Percentiles rank a stretch among this genome's conserved stretches.
phyloP scores from a whole-genome alignment of 495 filamentous ascomycete species.

The Aspergillus ellipticus region DNA sequence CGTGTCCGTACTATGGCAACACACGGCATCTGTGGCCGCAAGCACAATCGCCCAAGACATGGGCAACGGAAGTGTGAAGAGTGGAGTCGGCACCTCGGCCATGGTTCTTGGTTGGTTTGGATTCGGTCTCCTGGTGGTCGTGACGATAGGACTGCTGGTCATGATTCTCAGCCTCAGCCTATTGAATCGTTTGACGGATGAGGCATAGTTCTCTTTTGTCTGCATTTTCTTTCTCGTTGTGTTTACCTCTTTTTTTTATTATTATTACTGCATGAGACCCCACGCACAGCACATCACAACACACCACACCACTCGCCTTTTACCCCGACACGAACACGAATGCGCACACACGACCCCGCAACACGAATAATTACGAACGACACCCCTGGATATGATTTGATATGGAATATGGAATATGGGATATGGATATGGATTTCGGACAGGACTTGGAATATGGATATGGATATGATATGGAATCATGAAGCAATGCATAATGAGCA shows the following conservation, averaged over 20 bases:
- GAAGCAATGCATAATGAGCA: not conserved
- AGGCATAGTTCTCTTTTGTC: slow-evolving; percentile 26
- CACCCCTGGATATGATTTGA: not conserved
- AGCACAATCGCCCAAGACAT: slow-evolving; percentile 90
- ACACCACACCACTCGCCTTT: slow-evolving; percentile 8
- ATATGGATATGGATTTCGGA: not conserved
- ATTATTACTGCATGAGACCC: slow-evolving; percentile 13
- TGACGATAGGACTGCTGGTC: slow-evolving; percentile 88
- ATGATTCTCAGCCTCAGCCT: slow-evolving; percentile 91
- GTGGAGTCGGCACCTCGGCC: slow-evolving; percentile 83
- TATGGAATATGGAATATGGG: not conserved
- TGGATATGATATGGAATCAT: not conserved
- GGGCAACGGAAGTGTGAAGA: slow-evolving; percentile 87
- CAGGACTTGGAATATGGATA: not conserved
- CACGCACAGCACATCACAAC: not conserved
- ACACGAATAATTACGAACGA: not conserved
- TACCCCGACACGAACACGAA: slow-evolving; percentile 19
- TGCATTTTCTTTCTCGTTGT: slow-evolving; percentile 13
- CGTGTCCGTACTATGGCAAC: slow-evolving; percentile 67
- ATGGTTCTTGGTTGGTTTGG: slow-evolving; percentile 98
- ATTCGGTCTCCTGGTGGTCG: slow-evolving; percentile 85
- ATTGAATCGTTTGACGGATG: slow-evolving; percentile 53
- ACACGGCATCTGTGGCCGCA: slow-evolving; percentile 91
- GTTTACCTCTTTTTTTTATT: slow-evolving; percentile 19
- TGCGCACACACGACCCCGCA: slow-evolving; percentile 3